Base-by-base conservation (phyloP, 768 basidiomycete genomes). In the Psilocybe azurescens region DNA sequence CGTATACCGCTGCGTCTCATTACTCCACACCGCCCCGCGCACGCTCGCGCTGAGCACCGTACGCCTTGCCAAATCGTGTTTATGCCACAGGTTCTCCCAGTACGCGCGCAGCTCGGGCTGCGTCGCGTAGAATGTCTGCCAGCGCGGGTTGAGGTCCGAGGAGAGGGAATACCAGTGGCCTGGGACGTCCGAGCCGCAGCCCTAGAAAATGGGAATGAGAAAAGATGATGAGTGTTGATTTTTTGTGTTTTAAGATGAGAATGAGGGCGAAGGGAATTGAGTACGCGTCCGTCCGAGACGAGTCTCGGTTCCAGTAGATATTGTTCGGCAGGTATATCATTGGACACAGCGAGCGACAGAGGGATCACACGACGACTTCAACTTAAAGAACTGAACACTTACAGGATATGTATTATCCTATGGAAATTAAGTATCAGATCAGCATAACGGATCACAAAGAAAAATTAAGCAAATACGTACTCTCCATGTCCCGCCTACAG, bases 401-500 rank as follows among this genome's bases (percentile, higher is more conserved):
- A 85, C 84, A 24, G 83, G 84, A 59, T 86, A 85, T 32, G 83
- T 85, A 53, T 84, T 85, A 61, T 83, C 82, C 85, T 86, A 62
- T 24, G 58, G 48, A 24, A 24, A 24, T 24, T 64, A 53, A 48
- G 53, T 14, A 28, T 39, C 33, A 39, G 28, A 49, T 10, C 20
- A 52, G 18, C 10, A 57, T 48, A 44, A 24, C 41, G 46, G 24
- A 24, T 24, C 24, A 56, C 41, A 52, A 28, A 57, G 33, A 36
- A 58, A n/a, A 5, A 18, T 24, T 41, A n/a, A 49, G 39, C 24
- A 41, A 16, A 28, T 14, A 75, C 81, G 54, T 62, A 86, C 85
- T 72, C 83, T 79, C 85, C 85, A 86, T 50, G 85, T 86, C 56
- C 85, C 86, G 51, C 84, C 85, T 49, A 86, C 74, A 38, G 77